These are phyloP conservation scores for Tylopilus cervinicoccineus DNA, from an alignment of 768 basidiomycete species.

Conservation along the genomic window DNA sequence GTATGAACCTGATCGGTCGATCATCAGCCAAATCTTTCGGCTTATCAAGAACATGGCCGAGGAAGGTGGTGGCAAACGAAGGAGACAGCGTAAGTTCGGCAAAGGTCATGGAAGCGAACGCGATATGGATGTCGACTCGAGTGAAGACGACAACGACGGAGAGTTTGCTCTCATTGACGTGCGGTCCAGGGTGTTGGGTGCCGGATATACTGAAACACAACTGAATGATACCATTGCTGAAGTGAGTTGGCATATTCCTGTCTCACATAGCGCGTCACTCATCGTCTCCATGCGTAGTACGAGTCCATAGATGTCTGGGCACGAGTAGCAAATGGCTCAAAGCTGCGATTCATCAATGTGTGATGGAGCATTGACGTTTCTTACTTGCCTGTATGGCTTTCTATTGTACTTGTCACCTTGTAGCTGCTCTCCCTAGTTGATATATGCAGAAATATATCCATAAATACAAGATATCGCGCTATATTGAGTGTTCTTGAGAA, in stretches of 20 bases:
- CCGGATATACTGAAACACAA: conserved; percentile 89
- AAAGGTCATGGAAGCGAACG: conserved; percentile 68
- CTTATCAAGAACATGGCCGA: conserved; percentile 85
- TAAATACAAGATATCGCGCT: conserved; percentile 14
- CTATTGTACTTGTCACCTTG: conserved; percentile 13
- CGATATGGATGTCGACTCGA: conserved; percentile 66
- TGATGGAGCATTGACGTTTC: conserved; percentile 5
- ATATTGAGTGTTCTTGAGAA: conserved; percentile 34
- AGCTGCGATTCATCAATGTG: conserved; percentile 62
- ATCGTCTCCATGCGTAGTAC: conserved; percentile 52
- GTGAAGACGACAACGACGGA: conserved; percentile 61
- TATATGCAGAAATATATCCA: conserved; percentile 22
- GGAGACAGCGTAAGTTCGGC: conserved; percentile 53
- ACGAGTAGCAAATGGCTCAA: conserved; percentile 79
- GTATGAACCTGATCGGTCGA: conserved; percentile 70
- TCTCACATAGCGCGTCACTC: neutral
- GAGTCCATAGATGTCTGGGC: conserved; percentile 79
- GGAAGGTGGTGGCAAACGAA: conserved; percentile 36
- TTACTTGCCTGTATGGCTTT: conserved; percentile 7
- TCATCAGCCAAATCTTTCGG: conserved; percentile 81
- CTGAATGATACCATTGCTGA: conserved; percentile 80
- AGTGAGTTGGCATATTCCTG: conserved; percentile 43
- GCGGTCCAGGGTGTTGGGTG: conserved; percentile 76
- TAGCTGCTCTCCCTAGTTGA: conserved; percentile 5
- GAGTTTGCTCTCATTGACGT: conserved; percentile 86